These are phyloP conservation scores for Ciborinia camelliae DNA, from an alignment of 2,329 filamentous ascomycete genomes.

Conservation along the genomic window DNA sequence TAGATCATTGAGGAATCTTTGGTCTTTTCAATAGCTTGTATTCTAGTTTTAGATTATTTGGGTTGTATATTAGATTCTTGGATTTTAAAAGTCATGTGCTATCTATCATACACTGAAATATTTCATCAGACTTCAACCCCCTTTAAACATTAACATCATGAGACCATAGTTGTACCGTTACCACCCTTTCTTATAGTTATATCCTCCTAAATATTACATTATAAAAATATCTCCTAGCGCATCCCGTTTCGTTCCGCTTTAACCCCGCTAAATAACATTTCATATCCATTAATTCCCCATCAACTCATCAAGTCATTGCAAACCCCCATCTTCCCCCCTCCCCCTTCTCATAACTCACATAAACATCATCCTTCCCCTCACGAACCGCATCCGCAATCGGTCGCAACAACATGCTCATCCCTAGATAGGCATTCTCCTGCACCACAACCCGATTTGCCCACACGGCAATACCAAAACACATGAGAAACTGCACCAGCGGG, in stretches of 20 bases:
- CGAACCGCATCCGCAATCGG: slow-evolving; percentile 34
- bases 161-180: neutral
- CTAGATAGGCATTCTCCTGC: slow-evolving; percentile 29
- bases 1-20: too few species aligned
- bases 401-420: slow-evolving; percentile 31
- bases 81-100: neutral
- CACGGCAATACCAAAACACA: slow-evolving; percentile 30
- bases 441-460: slow-evolving; percentile 34
- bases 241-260: too few species aligned
- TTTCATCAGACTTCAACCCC: neutral
- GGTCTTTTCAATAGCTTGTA: too few species aligned
- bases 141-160: too few species aligned
- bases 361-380: slow-evolving; percentile 27
- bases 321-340: slow-evolving; percentile 29
- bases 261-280: neutral
- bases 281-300: neutral
- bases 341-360: slow-evolving; percentile 31
- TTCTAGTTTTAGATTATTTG: too few species aligned
- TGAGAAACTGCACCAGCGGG: slow-evolving; percentile 27
- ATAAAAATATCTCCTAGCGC: neutral
- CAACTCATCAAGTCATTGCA: slow-evolving; percentile 22
- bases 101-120: neutral
- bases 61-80: neutral
- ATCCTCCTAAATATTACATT: neutral
- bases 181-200: neutral